Percentiles rank a stretch among this genome's conserved stretches.
Evolutionary conservation across 2,329 filamentous ascomycete species (phyloP).

Genomic region (Ophiostoma australiae): DNA sequence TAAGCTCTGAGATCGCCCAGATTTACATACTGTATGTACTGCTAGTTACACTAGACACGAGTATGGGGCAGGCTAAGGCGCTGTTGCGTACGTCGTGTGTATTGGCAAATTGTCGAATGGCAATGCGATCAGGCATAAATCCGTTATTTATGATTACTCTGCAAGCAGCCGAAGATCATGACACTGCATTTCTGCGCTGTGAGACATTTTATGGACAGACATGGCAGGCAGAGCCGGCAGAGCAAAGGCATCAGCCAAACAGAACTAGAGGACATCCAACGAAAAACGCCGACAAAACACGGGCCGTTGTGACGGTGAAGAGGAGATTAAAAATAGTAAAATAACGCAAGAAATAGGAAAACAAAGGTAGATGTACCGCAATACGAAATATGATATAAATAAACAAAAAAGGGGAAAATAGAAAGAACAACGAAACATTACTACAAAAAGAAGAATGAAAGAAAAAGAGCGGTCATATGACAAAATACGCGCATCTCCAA

Average conservation of each 20-base stretch:
- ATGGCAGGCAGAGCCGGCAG: not conserved
- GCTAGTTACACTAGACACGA: not conserved
- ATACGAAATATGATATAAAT: too few species aligned
- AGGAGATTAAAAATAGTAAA: too few species aligned
- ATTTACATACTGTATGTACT: not conserved
- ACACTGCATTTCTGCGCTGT: not conserved
- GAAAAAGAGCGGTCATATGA: constrained; percentile 1
- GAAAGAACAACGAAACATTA: not conserved
- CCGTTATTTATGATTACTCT: too few species aligned
- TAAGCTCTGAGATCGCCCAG: not conserved
- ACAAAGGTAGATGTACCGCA: not conserved
- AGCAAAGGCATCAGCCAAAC: too few species aligned
- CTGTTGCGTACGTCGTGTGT: not conserved
- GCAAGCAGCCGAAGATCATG: not conserved
- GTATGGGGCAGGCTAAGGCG: not conserved
- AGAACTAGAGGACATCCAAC: too few species aligned
- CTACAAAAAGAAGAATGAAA: not conserved
- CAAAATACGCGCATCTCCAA: not conserved
- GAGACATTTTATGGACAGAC: not conserved
- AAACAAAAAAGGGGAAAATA: not conserved
- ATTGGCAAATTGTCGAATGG: too few species aligned
- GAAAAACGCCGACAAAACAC: too few species aligned
- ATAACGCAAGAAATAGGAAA: not conserved
- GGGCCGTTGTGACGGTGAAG: too few species aligned
- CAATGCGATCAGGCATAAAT: too few species aligned